Percentiles rank a stretch among this genome's conserved stretches.
Evolutionary conservation across 2,329 filamentous ascomycete species (phyloP).

Genomic region (Chrysosporium keratinophilum): DNA sequence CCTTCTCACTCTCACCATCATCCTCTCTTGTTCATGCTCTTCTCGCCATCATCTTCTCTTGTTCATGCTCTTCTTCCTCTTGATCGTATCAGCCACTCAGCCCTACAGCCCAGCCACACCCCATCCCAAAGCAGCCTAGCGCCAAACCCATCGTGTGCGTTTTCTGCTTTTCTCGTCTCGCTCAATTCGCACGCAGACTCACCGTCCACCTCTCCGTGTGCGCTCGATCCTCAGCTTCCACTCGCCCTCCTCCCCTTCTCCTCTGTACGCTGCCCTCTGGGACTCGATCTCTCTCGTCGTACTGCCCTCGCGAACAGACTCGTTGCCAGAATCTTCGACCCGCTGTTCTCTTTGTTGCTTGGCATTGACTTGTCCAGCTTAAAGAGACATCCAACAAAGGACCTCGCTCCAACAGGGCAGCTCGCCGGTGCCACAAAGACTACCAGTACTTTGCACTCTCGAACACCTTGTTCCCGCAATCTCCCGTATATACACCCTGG

Average conservation of each 20-base stretch:
- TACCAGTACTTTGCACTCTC: not conserved
- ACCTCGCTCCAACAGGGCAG: not conserved
- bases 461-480: not conserved
- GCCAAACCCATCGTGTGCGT: not conserved
- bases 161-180: not conserved
- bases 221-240: not conserved
- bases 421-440: not conserved
- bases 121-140: not conserved
- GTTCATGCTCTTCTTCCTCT: not conserved
- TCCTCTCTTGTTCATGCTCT: conserved; percentile 19
- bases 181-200: not conserved
- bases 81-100: conserved; percentile 17
- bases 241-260: conserved; percentile 9
- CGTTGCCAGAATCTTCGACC: not conserved
- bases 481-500: too few relatives aligned
- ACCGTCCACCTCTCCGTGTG: not conserved
- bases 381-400: conserved; percentile 11
- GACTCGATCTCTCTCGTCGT: conserved; percentile 3
- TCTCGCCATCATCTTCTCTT: conserved; percentile 10
- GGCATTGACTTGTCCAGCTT: conserved; percentile 44
- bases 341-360: conserved; percentile 23
- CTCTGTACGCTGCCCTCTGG: not conserved
- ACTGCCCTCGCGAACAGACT: not conserved
- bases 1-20: conserved; percentile 19
- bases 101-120: not conserved